phyloP scores from a whole-genome alignment of 805 yeast species.

The Limtongozyma cylindracea region DNA sequence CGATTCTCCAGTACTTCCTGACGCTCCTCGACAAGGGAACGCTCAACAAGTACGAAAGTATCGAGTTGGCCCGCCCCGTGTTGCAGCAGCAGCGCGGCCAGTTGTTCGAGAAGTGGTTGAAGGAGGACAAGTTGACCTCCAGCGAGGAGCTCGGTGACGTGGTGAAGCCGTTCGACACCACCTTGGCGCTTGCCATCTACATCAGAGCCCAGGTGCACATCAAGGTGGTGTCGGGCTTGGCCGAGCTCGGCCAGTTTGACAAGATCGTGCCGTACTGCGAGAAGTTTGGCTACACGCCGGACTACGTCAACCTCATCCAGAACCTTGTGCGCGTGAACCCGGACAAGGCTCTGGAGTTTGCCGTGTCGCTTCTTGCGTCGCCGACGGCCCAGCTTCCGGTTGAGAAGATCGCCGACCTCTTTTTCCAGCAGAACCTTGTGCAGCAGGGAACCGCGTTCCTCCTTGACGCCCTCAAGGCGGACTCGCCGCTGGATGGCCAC shows the following conservation, averaged over 20 bases:
- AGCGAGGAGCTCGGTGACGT: conserved; percentile 97
- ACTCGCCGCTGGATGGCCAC: conserved; percentile 85
- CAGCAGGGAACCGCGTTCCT: conserved; percentile 97
- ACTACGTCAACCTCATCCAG: conserved; percentile 72
- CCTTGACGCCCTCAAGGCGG: conserved; percentile 84
- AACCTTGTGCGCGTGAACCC: conserved; percentile 81
- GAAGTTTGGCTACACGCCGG: conserved; percentile 73
- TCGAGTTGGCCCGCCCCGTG: conserved; percentile 88
- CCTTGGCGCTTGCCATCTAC: conserved; percentile 79
- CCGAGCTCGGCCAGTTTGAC: conserved; percentile 91
- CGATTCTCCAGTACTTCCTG: conserved; percentile 79
- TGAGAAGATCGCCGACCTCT: conserved; percentile 78
- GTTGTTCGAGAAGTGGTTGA: conserved; percentile 86
- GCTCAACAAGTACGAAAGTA: conserved; percentile 75
- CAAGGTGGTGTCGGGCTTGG: conserved; percentile 78
- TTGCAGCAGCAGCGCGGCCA: conserved; percentile 88
- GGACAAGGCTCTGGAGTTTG: conserved; percentile 96
- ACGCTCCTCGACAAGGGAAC: conserved; percentile 82
- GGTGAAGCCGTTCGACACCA: conserved; percentile 67
- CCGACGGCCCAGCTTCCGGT: conserved; percentile 46
- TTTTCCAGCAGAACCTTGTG: conserved; percentile 78
- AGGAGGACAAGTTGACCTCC: conserved; percentile 78
- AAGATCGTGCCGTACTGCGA: conserved; percentile 86
- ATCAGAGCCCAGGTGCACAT: conserved; percentile 60
- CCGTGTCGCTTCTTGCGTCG: conserved; percentile 47